A percentile compares a stretch with the other conserved stretches of the same genome.
phyloP scores from a whole-genome alignment of 768 basidiomycete species.

The Neoboletus subvelutipes region DNA sequence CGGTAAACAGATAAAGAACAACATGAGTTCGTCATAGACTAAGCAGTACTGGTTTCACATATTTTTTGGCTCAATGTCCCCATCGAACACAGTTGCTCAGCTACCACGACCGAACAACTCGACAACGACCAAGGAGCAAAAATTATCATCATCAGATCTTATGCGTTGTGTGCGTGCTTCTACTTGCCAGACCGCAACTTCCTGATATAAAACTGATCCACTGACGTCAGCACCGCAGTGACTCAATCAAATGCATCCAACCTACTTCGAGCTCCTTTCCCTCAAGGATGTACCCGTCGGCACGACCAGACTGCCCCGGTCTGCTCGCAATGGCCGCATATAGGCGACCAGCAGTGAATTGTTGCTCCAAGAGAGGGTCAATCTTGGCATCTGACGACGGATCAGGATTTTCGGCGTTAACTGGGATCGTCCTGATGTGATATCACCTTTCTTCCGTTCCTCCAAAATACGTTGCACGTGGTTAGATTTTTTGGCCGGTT shows the following conservation, averaged over 20 bases:
- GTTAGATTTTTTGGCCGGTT: conserved; percentile 80
- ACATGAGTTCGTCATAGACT: neutral
- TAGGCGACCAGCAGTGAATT: conserved; percentile 93
- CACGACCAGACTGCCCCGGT: conserved; percentile 95
- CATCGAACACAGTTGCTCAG: neutral
- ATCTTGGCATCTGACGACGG: conserved; percentile 73
- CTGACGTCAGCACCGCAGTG: conserved; percentile 23
- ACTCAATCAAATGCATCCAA: neutral
- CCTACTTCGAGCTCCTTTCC: conserved; percentile 96
- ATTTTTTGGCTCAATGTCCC: neutral
- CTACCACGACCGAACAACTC: neutral
- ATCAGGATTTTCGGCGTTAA: conserved; percentile 17
- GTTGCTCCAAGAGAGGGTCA: conserved; percentile 83
- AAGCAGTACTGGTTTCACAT: neutral
- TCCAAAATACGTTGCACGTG: conserved; percentile 86
- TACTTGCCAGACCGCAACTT: conserved; percentile 93
- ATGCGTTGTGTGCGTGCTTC: conserved; percentile 75
- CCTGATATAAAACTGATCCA: conserved; percentile 83
- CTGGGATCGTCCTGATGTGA: conserved; percentile 3
- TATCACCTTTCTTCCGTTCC: conserved; percentile 85
- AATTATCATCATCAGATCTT: conserved; percentile 8
- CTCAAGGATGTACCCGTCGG: conserved; percentile 97
- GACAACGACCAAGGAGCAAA: neutral
- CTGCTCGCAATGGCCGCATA: conserved; percentile 92
- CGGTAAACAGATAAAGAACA: neutral